These are phyloP conservation scores for Cercospora beticola DNA, from an alignment of 2,329 filamentous ascomycete genomes.

Conservation along the genomic window DNA sequence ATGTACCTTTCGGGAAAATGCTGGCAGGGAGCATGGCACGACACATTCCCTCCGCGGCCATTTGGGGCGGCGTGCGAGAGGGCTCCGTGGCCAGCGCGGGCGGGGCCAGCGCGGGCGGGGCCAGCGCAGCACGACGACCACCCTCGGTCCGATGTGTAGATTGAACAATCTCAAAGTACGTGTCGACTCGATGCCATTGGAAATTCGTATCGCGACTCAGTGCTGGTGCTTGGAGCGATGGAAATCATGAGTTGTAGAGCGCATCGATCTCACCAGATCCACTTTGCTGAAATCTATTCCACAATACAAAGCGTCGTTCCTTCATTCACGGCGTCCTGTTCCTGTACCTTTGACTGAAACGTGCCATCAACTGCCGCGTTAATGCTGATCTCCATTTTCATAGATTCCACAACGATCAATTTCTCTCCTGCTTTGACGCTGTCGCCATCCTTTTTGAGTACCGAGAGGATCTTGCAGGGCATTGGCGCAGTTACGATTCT, in stretches of 20 bases:
- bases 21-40: constrained; percentile 1
- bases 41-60: background rate
- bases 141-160: background rate
- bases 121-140: background rate
- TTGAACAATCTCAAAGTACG: background rate
- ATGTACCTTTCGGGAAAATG: background rate
- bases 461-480: background rate
- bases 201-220: background rate
- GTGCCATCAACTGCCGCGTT: background rate
- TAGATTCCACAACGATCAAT: background rate
- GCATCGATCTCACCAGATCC: background rate
- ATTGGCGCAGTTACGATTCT: background rate
- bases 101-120: too few species aligned
- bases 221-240: background rate
- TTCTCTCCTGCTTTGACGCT: background rate
- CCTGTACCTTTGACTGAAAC: background rate
- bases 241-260: background rate
- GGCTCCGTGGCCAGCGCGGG: background rate
- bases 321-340: background rate
- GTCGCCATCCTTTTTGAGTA: background rate
- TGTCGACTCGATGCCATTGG: background rate
- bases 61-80: background rate
- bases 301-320: background rate
- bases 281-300: background rate
- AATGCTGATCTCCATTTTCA: background rate